These are phyloP conservation scores for Debaryomyces coudertii DNA, from an alignment of 1,139 yeast species.

Conservation along the genomic window DNA sequence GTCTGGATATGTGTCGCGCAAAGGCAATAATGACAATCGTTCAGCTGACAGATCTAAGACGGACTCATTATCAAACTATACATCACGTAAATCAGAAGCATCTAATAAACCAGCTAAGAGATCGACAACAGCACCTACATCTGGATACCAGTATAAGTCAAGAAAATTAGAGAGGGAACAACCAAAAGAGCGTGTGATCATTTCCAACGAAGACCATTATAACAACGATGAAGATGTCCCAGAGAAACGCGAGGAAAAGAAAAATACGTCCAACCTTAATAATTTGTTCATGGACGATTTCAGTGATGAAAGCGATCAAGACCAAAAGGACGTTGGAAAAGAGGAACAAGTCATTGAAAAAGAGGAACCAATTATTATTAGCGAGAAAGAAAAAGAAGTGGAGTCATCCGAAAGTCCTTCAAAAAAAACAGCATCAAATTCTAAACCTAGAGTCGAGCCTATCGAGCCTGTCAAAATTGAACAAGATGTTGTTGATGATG, in stretches of 20 bases:
- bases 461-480: conserved; percentile 5
- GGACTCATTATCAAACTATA: conserved; percentile 19
- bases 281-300: conserved; percentile 21
- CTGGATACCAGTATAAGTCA: conserved; percentile 41
- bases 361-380: conserved; percentile 15
- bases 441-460: background rate
- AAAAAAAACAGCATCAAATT: background rate
- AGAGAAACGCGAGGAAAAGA: conserved; percentile 9
- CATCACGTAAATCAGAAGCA: conserved; percentile 26
- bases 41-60: conserved; percentile 19
- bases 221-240: conserved; percentile 18
- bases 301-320: conserved; percentile 19
- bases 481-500: conserved; percentile 35
- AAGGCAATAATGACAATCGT: conserved; percentile 15
- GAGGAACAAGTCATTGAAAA: conserved; percentile 15
- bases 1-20: conserved; percentile 35
- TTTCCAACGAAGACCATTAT: conserved; percentile 26
- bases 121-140: conserved; percentile 16
- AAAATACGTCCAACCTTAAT: conserved; percentile 18
- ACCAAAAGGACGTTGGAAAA: conserved; percentile 10
- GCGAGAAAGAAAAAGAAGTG: conserved; percentile 12
- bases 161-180: conserved; percentile 34
- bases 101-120: conserved; percentile 10
- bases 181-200: conserved; percentile 43
- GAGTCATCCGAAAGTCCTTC: background rate